phyloP scores from a whole-genome alignment of 2,329 filamentous ascomycete species.

The Uncinocarpus reesii region DNA sequence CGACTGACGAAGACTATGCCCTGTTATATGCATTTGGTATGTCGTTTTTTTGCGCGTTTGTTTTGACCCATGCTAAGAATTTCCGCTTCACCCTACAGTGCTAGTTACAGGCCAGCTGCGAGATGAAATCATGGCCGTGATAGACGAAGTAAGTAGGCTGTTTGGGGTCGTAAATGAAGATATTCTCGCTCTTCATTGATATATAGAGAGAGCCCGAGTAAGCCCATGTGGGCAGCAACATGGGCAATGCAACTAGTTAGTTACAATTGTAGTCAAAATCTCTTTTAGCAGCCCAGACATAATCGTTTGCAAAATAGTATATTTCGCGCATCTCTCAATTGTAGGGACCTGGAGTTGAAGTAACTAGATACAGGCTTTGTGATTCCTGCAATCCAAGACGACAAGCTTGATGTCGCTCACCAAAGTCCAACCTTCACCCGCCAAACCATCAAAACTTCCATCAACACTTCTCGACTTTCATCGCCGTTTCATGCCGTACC shows the following conservation, averaged over 20 bases:
- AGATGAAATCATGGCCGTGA: conserved; percentile 45
- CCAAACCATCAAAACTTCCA: conserved; percentile 1
- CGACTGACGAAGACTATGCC: conserved; percentile 62
- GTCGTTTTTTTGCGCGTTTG: conserved; percentile 22
- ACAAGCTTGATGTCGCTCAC: no score
- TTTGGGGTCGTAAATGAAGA: conserved; percentile 55
- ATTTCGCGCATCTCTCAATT: no score
- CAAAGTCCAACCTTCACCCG: no score
- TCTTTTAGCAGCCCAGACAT: no score
- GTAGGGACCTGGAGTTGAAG: no score
- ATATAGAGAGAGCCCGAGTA: no score
- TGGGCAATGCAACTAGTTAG: no score
- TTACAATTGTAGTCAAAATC: no score
- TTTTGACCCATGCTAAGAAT: not conserved
- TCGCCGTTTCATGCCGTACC: not conserved
- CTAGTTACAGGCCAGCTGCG: conserved; percentile 53
- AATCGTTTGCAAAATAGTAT: no score
- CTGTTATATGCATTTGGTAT: conserved; percentile 80
- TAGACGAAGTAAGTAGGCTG: conserved; percentile 47
- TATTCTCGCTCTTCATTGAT: conserved; percentile 45
- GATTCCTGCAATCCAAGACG: no score
- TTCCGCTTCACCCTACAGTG: conserved; percentile 31
- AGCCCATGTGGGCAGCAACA: no score
- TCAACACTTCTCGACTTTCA: not conserved
- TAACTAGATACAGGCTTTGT: no score